phyloP scores from a whole-genome alignment of 352 stramenopile genomes.

The Thalassiosira ordinaria region DNA sequence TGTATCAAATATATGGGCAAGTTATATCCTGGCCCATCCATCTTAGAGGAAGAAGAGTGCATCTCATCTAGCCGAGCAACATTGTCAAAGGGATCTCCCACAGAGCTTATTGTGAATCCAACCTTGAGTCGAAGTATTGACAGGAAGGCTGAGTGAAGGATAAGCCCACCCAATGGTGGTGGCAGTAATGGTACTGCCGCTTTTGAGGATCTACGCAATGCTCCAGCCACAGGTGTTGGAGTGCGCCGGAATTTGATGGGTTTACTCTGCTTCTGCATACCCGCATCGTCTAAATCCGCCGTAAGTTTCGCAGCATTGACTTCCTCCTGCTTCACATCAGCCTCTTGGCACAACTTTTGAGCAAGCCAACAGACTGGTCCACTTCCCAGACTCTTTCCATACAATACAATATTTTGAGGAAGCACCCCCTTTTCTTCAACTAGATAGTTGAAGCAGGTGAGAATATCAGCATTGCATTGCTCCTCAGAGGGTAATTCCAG shows the following conservation, averaged over 20 bases:
- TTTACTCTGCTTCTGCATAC: too few relatives aligned
- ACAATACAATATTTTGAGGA: constrained; percentile 90
- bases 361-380: constrained; percentile 89
- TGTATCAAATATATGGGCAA: constrained; percentile 22
- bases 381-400: constrained; percentile 66
- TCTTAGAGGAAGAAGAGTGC: neutral
- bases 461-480: constrained; percentile 92
- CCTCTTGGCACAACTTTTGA: constrained; percentile 7
- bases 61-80: neutral
- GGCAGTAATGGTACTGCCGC: neutral
- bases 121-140: neutral
- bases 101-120: neutral
- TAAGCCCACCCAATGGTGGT: neutral
- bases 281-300: too few relatives aligned
- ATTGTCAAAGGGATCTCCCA: neutral
- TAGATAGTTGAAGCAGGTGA: constrained; percentile 93
- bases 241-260: too few relatives aligned
- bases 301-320: neutral
- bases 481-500: constrained; percentile 90
- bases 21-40: neutral
- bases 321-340: neutral
- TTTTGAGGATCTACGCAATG: neutral
- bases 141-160: neutral
- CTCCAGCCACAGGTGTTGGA: too few relatives aligned
- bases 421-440: constrained; percentile 90